These are phyloP conservation scores for Fagus crenata DNA, from an alignment of 306 rosid genomes.

Conservation along the genomic window DNA sequence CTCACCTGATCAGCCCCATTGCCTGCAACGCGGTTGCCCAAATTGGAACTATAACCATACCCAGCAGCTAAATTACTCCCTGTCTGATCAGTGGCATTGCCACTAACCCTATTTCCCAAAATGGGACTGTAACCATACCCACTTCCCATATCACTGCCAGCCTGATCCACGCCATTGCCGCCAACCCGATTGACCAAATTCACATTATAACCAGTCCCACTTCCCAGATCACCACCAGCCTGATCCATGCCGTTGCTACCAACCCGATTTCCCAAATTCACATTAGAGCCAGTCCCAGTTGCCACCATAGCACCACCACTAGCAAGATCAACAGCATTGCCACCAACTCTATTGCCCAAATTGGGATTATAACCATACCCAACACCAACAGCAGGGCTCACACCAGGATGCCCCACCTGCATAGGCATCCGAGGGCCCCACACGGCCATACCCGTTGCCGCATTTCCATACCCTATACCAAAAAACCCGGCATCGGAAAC, in stretches of 20 bases:
- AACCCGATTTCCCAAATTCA: conserved; percentile 43
- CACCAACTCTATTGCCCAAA: conserved; percentile 40
- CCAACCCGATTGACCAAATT: conserved; percentile 46
- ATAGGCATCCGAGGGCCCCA: conserved; percentile 59
- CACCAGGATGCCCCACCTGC: conserved; percentile 39
- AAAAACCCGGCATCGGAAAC: conserved; percentile 55
- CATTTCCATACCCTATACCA: conserved; percentile 65
- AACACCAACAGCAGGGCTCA: conserved; percentile 45
- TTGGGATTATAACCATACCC: conserved; percentile 44
- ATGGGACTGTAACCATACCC: conserved; percentile 32
- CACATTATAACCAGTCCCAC: conserved; percentile 38
- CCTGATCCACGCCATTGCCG: conserved; percentile 39
- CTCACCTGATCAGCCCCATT: conserved; percentile 44
- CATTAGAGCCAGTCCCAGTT: conserved; percentile 36
- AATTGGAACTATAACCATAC: conserved; percentile 28
- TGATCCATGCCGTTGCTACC: conserved; percentile 50
- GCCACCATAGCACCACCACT: conserved; percentile 21
- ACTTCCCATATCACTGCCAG: conserved; percentile 43
- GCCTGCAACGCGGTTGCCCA: conserved; percentile 36
- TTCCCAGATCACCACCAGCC: conserved; percentile 27
- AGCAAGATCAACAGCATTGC: conserved; percentile 51
- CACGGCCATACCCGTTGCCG: conserved; percentile 48
- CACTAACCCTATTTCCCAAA: conserved; percentile 39
- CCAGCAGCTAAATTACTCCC: conserved; percentile 37
- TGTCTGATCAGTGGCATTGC: conserved; percentile 44